Evolutionary conservation across 2,329 filamentous ascomycete species (phyloP), one percentile per base, ranked within the genome.

Genomic region (Spiromastix sp.): DNA sequence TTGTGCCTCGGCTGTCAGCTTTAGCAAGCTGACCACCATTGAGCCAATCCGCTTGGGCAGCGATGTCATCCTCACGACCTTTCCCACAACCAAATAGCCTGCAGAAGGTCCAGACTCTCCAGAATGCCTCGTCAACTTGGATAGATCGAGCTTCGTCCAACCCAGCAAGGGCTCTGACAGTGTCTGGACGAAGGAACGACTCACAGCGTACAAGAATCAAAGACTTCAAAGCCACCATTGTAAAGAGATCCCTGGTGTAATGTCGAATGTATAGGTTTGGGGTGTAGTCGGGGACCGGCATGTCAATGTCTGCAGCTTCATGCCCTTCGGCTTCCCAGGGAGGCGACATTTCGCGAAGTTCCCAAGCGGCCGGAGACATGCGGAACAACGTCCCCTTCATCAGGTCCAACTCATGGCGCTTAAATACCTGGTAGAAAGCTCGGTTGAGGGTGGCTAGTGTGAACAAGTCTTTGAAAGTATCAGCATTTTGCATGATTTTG

Each of bases 81-180:
- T 74, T 77, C 1, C 65, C 64, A 32, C 63, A 67, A 1, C 76
- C 76, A 35, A 80, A 80, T 20, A 78, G 69, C 36, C 67, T 68
- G 52, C 74, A 79, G 53, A 79, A 80, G 1, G 70, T 75, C 74
- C 75, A 79, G 19, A 80, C 70, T 2, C 75, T 69, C 72, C 74
- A 79, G 31, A 79, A 66, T 0, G 75, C 74, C 50, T 77, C 67
- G 38, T 78, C 71, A 17, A 79, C 63, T 38, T 73, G 67, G 26
- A 61, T 59, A 2, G 68, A 63, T 6, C 65, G 61, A 2, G 52
- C 45, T 6, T 63, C 57, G 28, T 66, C 61, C 13, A 61, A 51
- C 3, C 67, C 69, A 2, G 66, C 58, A 3, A 79, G 60, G 2
- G 71, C 72, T 15, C 58, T 55, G 4, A 71, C 61, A 0, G 74